Base-by-base conservation (phyloP, 176 grass and related monocot genomes). In the Cymbopogon citratus region DNA sequence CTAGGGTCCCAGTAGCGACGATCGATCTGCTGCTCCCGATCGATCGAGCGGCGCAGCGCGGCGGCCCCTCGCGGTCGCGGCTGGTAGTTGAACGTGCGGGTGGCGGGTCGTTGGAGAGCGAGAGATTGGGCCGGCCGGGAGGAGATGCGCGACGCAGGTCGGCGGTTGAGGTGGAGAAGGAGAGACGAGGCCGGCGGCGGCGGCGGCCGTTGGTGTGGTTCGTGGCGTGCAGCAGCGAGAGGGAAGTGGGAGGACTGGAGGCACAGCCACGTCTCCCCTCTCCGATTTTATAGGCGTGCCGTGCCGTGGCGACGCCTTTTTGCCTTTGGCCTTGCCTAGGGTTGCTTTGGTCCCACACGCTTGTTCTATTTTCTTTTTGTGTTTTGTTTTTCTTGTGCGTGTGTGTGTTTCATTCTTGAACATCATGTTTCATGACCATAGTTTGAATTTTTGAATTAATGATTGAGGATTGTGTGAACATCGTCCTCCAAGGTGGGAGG, bases 221-320 rank as follows among this genome's bases (percentile, higher is more conserved):
- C n/a, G 31, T 3, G 31, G 31, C 31, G 31, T 33, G 31, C 31
- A 2, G 31, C 31, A 33, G 43, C n/a, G 70, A 48, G 45, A 48
- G 45, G 46, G 15, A 18, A 18, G 51, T 2, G 15, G 16, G 15
- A 6, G 25, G 8, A 1, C 12, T 46, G 12, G 51, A 21, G 7
- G 52, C 7, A 10, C 2, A 23, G 54, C 2, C 54, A 24, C 54
- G 54, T 59, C 54, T 59, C 54, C 54, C 3, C 8, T 23, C 21
- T 44, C 34, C 1, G 6, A 62, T 81, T 71, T 81, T 81, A 81
- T 81, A 81, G 79, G 79, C 79, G 21, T 0, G 21, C 29, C 18
- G 63, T 80, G 28, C 31, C 31, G 31, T 33, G 63, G 63, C 21
- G 63, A 15, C 14, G 71, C 45, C 16, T 31, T 51, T 74, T 54